Conservation (phyloP, 768 basidiomycete species). For the Mrakia blollopis region DNA sequence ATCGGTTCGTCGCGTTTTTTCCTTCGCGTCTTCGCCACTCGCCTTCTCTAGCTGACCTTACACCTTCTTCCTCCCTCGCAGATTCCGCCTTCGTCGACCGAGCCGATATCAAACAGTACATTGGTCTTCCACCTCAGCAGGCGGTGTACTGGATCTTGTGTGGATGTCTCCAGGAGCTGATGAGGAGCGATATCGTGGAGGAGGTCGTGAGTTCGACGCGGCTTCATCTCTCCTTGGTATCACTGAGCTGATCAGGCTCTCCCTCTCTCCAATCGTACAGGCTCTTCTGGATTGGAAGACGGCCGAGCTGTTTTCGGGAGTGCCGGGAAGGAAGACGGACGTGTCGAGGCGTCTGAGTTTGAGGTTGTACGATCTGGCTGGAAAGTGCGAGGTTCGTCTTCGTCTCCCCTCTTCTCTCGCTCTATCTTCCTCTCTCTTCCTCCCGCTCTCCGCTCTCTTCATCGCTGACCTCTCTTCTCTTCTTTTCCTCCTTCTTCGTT, state of each 20-base stretch:
- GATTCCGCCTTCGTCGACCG: constrained; percentile 94
- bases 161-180: constrained; percentile 73
- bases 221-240: neutral
- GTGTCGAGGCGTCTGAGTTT: constrained; percentile 56
- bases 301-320: constrained; percentile 15
- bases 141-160: constrained; percentile 90
- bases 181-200: constrained; percentile 64
- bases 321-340: constrained; percentile 46
- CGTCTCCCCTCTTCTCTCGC: neutral
- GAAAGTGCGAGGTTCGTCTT: constrained; percentile 68
- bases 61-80: constrained; percentile 41
- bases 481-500: neutral
- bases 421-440: neutral
- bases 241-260: neutral
- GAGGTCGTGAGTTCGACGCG: constrained; percentile 51
- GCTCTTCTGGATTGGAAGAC: constrained; percentile 35
- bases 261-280: neutral
- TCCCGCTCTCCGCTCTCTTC: neutral
- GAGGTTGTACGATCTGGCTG: constrained; percentile 63
- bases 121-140: constrained; percentile 82
- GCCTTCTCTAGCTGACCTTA: neutral
- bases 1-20: constrained; percentile 59
- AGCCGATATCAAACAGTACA: constrained; percentile 92
- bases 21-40: neutral
- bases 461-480: neutral